Base-by-base conservation (phyloP, 192 early-diverging fungal species). In the Diversispora eburnea region DNA sequence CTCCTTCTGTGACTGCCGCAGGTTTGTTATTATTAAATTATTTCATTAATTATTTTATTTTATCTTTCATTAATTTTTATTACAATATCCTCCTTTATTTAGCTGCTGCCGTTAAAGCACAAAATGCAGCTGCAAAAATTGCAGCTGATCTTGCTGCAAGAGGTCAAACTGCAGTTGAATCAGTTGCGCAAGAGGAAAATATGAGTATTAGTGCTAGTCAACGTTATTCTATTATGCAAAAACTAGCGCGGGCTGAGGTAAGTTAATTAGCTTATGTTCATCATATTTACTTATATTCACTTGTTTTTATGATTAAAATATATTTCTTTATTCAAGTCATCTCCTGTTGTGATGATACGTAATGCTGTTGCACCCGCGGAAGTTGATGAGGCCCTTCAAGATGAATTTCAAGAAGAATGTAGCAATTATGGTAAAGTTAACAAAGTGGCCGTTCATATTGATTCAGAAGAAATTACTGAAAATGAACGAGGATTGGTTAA, bases 331-430 rank as follows among this genome's bases (percentile, higher is more conserved):
- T 45, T 54, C 15, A 57, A 76, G 58, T 81, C 83, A 41, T 75
- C 85, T 7, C 80, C 86, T 17, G 89, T 95, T 19, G 75, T 94
- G 5, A 74, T 85, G 17, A 80, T 91, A 47, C 84, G 85, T 60
- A 93, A 95, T 72, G 89, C 88, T 15, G 91, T 91, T 39, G 81
- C 82, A 7, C 79, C 88, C 9, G 83, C 85, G 6, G 93, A 96
- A 43, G 82, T 91, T 33, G 94, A 96, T 81, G 88, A 92, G 57
- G 83, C 89, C 15, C 84, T 96, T 58, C 86, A 91, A n/a, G 88
- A 86, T 0, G 94, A 96, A 75, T 92, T 96, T 72, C 81, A 82
- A 12, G 90, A 91, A 60, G 94, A 96, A 75, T 93, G 91, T 64
- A 77, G 77, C 72, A 95, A 95, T 78, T 94, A 88, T 72, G 94